phyloP scores from a whole-genome alignment of 1,284 basidiomycete genomes.

The Cerrena zonata region DNA sequence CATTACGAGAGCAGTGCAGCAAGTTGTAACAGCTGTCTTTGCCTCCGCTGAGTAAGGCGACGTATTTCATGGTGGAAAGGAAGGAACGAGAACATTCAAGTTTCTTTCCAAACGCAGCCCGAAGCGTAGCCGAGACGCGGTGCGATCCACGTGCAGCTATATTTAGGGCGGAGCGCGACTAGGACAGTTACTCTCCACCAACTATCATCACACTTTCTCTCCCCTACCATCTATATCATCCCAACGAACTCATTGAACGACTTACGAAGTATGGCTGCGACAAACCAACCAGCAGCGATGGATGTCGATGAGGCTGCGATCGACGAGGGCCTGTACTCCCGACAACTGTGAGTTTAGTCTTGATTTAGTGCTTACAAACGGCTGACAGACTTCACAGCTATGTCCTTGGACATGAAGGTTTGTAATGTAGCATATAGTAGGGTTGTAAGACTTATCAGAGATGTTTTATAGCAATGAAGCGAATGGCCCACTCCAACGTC shows the following conservation, averaged over 20 bases:
- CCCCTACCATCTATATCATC: slow-evolving; percentile 9
- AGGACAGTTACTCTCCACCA: slow-evolving; percentile 6
- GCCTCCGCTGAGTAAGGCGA: slow-evolving; percentile 92
- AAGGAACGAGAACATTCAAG: neutral
- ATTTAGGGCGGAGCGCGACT: neutral
- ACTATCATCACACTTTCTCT: slow-evolving; percentile 16
- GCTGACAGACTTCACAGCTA: slow-evolving; percentile 53
- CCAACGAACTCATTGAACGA: slow-evolving; percentile 7
- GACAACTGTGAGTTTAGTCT: slow-evolving; percentile 75
- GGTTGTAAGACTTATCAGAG: slow-evolving; percentile 3
- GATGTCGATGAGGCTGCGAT: slow-evolving; percentile 80
- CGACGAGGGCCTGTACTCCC: slow-evolving; percentile 91
- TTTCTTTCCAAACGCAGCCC: neutral
- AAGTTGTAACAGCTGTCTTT: slow-evolving; percentile 98
- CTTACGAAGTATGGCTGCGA: slow-evolving; percentile 43
- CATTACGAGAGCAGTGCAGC: slow-evolving; percentile 80
- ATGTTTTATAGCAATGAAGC: slow-evolving; percentile 71
- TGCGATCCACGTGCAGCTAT: neutral
- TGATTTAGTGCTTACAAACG: slow-evolving; percentile 19
- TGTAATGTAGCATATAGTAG: neutral
- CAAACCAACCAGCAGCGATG: slow-evolving; percentile 57
- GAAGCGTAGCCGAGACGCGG: neutral
- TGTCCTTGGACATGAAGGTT: slow-evolving; percentile 93
- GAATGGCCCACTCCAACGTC: slow-evolving; percentile 95
- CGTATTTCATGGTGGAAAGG: slow-evolving; percentile 72